Evolutionary conservation across 257 asterid genomes (phyloP).

Genomic region (Hygrophila difformis): DNA sequence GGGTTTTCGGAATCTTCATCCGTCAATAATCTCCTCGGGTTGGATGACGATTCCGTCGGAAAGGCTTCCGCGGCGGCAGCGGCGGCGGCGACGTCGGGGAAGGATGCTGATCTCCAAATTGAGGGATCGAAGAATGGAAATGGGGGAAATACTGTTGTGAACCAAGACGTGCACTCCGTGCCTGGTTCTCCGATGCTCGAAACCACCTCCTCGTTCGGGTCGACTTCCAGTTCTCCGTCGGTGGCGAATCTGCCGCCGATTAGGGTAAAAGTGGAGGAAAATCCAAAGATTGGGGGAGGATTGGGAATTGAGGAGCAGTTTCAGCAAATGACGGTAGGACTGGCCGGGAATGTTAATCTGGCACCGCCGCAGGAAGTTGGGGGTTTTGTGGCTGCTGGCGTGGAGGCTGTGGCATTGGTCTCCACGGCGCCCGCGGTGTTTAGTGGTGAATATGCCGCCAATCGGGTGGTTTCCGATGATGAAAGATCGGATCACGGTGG

Average conservation of each 20-base stretch:
- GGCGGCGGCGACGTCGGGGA: constrained; percentile 20
- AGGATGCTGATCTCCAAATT: constrained; percentile 37
- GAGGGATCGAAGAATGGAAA: constrained; percentile 33
- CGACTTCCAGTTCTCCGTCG: constrained; percentile 68
- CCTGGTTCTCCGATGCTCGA: constrained; percentile 85
- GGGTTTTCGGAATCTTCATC: constrained; percentile 69
- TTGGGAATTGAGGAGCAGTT: constrained; percentile 76
- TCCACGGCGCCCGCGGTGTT: constrained; percentile 44
- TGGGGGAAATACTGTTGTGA: constrained; percentile 8
- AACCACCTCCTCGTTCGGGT: constrained; percentile 78
- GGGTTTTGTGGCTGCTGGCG: constrained; percentile 24
- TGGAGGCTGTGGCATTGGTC: constrained; percentile 20
- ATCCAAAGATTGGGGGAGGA: constrained; percentile 27
- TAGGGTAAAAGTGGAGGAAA: constrained; percentile 68
- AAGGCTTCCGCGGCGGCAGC: constrained; percentile 18
- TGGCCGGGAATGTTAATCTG: constrained; percentile 24
- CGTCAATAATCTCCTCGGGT: constrained; percentile 61
- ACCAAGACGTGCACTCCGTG: constrained; percentile 65
- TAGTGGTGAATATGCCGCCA: constrained; percentile 45
- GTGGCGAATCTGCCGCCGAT: constrained; percentile 71
- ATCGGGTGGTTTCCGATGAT: constrained; percentile 50
- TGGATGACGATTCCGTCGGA: constrained; percentile 45
- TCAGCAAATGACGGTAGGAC: constrained; percentile 49
- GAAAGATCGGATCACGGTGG: constrained; percentile 81
- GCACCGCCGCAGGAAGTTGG: constrained; percentile 36